Base-by-base conservation (phyloP, 805 yeast genomes). In the Spencermartinsiella europaea region DNA sequence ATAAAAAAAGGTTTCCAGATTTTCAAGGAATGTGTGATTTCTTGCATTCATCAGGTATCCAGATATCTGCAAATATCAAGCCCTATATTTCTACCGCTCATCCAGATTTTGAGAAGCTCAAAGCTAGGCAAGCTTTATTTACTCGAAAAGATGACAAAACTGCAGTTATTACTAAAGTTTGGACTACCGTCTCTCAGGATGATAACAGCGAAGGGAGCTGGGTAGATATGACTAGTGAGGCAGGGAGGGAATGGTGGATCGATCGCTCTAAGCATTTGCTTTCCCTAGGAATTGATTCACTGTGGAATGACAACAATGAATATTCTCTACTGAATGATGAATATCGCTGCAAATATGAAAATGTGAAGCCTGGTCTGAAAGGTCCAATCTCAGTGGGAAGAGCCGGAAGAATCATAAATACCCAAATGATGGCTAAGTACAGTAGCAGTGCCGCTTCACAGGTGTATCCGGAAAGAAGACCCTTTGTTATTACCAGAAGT, bases 341-440 rank as follows among this genome's bases (percentile, higher is more conserved):
- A 19, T 34, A 34, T 14, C 7, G 7, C 8, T 34, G 38, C n/a
- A 12, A 34, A 34, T 34, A 15, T 12, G 38, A 34, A 19, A 34
- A 34, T 34, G 40, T 34, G 12, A 28, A 7, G 19, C 46, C 40
- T 20, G 19, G 12, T 8, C 21, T 34, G 14, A 15, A 34, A 7
- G 45, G 45, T 17, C 27, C 19, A 19, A 40, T 19, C n/a, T 19
- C 25, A 19, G 39, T 44, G 10, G 49, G 49, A 14, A 17, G 16
- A 21, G 49, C 35, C n/a, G 49, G 49, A 5, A 19, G 40, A 7
- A 38, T 21, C 19, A 31, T 37, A 10, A 42, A 46, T n/a, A 46
- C 49, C 21, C 22, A 34, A 43, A 42, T 42, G 15, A 46, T 46
- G 49, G 49, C 47, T n/a, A 46, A 44, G 34, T 42, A 42, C 15